phyloP scores from a whole-genome alignment of 345 rosid genomes.

The Linum usitatissimum region DNA sequence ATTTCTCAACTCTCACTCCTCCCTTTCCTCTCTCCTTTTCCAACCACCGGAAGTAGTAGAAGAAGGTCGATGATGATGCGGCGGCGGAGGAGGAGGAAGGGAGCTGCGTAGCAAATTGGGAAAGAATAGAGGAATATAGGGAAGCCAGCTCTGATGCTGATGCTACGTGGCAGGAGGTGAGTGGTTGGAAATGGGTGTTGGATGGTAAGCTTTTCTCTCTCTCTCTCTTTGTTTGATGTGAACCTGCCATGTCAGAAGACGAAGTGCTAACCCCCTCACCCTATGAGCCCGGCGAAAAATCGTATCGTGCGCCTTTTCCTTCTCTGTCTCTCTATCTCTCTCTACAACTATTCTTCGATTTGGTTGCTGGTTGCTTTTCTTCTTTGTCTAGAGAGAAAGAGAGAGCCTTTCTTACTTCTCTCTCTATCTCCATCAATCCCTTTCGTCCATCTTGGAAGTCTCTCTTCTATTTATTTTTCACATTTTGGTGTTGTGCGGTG shows the following conservation, averaged over 20 bases:
- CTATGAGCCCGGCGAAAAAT: background rate
- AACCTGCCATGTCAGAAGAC: no score
- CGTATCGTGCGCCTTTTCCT: background rate
- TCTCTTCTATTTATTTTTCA: background rate
- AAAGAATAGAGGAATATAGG: background rate
- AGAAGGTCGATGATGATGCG: background rate
- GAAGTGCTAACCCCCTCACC: background rate
- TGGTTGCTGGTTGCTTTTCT: background rate
- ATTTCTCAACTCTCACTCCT: background rate
- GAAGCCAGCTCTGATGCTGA: background rate
- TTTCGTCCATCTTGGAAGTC: background rate
- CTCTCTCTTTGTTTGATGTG: no score
- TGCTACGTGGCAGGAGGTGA: constrained; percentile 3
- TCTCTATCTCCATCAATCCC: constrained; percentile 1
- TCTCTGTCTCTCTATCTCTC: constrained; percentile 3
- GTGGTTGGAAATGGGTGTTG: background rate
- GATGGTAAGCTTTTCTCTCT: background rate
- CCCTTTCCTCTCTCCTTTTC: background rate
- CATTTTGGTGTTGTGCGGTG: background rate
- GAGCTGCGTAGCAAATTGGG: background rate
- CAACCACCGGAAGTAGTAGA: background rate
- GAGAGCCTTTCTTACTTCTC: background rate
- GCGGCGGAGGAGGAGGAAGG: background rate
- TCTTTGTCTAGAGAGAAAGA: background rate
- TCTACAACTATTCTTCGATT: constrained; percentile 3